Evolutionary conservation across 169 alveolate species (phyloP), one percentile per base, ranked within the genome.

Genomic region (Theileria orientalis): DNA sequence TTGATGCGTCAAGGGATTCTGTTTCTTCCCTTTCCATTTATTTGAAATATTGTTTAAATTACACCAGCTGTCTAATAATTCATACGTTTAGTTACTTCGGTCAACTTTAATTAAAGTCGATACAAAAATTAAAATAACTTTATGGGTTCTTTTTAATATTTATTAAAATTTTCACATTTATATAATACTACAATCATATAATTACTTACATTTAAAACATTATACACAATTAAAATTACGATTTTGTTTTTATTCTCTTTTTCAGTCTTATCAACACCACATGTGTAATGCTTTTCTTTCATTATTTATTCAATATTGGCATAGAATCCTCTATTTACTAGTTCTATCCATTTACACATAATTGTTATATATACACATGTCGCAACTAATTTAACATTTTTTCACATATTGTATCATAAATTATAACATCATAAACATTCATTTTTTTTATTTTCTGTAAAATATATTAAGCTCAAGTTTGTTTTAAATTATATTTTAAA

Each of bases 1-100:
- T 37, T 54, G n/a, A 1, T 13, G 63, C 63, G 8, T 54, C 63
- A 25, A 1, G 37, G 14, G 63, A 47, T n/a, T 5, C 57, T 47
- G 57, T 21, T 47, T 27, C 33, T 33, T 54, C 63, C 63, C 44
- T 9, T 37, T 54, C 33, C 63, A 54, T 54, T 54, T 54, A 54
- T 13, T 3, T 54, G n/a, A 23, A 19, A 54, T 19, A 7, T 9
- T 37, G 44, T 37, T 7, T 37, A 37, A 37, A 37, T 7, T 7
- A 37, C 44, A 37, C 9, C 9, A 7, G 9, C 44, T 5, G 44
- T 9, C 44, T 37, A 7, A 37, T 37, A 37, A 37, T 9, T 7
- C n/a, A n/a, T n/a, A n/a, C n/a, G n/a, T n/a, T n/a, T n/a, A n/a
- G n/a, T n/a, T n/a, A n/a, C n/a, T n/a, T n/a, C n/a, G n/a, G n/a